Conservation (phyloP, 2,329 filamentous ascomycete species). For the Drechslerella dactyloides region DNA sequence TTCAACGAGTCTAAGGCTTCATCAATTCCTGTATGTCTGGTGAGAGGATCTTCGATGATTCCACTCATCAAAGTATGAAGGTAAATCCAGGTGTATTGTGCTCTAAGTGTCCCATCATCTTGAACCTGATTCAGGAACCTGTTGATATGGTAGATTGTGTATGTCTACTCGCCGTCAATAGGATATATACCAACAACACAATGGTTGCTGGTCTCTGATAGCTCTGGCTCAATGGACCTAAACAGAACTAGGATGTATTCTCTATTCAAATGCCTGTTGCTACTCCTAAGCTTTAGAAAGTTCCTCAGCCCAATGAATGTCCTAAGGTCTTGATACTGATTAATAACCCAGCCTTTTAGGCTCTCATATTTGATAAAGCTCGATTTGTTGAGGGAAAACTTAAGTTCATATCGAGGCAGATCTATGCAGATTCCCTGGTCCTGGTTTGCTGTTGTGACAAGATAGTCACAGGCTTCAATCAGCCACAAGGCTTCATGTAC, state of each 20-base stretch:
- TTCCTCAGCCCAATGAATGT: conserved; percentile 62
- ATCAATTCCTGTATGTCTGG: conserved; percentile 64
- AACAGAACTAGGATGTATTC: conserved; percentile 46
- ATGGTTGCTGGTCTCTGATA: background rate
- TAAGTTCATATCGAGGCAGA: conserved; percentile 62
- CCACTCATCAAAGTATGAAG: conserved; percentile 66
- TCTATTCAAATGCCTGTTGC: conserved; percentile 51
- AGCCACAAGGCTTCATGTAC: background rate
- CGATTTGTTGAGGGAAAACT: conserved; percentile 59
- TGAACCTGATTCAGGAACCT: conserved; percentile 61
- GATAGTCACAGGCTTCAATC: conserved; percentile 7
- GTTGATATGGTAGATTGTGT: conserved; percentile 63
- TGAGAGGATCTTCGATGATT: conserved; percentile 63
- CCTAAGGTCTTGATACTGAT: conserved; percentile 60
- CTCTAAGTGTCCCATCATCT: conserved; percentile 63
- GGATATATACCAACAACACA: background rate
- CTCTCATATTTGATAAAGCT: conserved; percentile 60
- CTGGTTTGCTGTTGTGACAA: background rate
- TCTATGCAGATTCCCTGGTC: conserved; percentile 57
- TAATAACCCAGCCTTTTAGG: conserved; percentile 63
- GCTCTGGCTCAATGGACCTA: background rate
- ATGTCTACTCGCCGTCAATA: conserved; percentile 52
- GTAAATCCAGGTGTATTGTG: conserved; percentile 63
- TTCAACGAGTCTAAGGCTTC: conserved; percentile 62
- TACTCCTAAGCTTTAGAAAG: conserved; percentile 61